These are phyloP conservation scores for Cladosporium sp. DNA, from an alignment of 2,329 filamentous ascomycete genomes.

Conservation along the genomic window DNA sequence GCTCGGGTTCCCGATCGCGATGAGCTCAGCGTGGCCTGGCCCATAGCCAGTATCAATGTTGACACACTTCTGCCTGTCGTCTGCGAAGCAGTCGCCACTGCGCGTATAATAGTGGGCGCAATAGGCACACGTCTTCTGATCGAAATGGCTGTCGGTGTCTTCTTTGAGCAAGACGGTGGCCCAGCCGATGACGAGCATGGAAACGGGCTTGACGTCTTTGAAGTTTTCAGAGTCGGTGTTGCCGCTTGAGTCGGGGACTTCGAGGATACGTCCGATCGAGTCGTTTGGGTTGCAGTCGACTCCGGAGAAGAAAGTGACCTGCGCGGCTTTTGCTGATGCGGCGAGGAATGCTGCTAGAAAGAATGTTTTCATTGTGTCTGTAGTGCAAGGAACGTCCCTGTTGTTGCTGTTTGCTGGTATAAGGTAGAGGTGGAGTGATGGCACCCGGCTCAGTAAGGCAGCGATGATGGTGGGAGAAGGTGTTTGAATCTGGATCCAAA, in stretches of 20 bases:
- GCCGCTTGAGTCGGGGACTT: neutral
- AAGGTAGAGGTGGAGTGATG: no score
- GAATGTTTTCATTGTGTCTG: neutral
- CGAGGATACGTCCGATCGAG: neutral
- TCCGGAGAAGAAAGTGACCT: neutral
- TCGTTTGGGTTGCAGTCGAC: neutral
- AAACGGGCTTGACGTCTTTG: neutral
- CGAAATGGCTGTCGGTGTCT: neutral
- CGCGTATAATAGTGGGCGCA: neutral
- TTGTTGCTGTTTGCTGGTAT: no score
- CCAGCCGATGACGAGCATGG: neutral
- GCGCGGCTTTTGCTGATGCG: neutral
- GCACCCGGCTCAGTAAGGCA: no score
- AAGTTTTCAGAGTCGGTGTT: neutral
- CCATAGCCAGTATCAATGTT: neutral
- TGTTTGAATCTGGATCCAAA: no score
- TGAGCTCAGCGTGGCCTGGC: neutral
- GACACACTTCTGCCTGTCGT: neutral
- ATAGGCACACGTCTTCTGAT: neutral
- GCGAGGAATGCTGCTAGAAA: neutral
- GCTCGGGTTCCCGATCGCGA: neutral
- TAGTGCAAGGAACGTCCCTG: no score
- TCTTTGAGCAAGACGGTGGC: neutral
- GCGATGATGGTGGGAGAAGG: no score
- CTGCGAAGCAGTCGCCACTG: neutral